Evolutionary conservation across 2,329 filamentous ascomycete genomes (phyloP).

Genomic region (Herpotrichia juniperi): DNA sequence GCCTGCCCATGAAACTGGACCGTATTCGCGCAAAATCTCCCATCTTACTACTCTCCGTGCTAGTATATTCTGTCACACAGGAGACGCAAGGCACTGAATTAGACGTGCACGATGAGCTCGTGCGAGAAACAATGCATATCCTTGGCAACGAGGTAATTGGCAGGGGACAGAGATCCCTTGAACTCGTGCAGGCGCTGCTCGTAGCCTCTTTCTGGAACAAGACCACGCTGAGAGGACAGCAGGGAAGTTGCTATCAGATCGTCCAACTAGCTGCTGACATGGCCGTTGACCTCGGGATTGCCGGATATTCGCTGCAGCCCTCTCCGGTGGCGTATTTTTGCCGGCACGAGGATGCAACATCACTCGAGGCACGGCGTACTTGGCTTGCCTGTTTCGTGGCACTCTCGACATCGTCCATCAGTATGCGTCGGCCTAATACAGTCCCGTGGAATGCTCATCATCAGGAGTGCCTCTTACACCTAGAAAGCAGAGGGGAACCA

Average conservation of each 20-base stretch:
- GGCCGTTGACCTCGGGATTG: slow-evolving; percentile 36
- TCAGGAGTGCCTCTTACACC: slow-evolving; percentile 23
- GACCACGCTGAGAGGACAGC: slow-evolving; percentile 18
- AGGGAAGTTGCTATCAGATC: slow-evolving; percentile 32
- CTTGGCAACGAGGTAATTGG: slow-evolving; percentile 29
- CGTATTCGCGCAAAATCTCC: slow-evolving; percentile 28
- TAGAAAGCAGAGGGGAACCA: slow-evolving; percentile 23
- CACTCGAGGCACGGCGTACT: slow-evolving; percentile 32
- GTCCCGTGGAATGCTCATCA: slow-evolving; percentile 30
- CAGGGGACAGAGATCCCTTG: slow-evolving; percentile 29
- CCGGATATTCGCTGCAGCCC: slow-evolving; percentile 26
- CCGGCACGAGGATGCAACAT: slow-evolving; percentile 24
- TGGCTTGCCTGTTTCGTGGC: slow-evolving; percentile 37
- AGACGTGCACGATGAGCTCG: slow-evolving; percentile 31
- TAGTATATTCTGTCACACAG: slow-evolving; percentile 26
- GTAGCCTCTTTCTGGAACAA: slow-evolving; percentile 32
- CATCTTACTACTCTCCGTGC: slow-evolving; percentile 25
- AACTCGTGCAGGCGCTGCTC: slow-evolving; percentile 35
- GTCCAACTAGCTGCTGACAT: slow-evolving; percentile 34
- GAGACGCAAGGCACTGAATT: slow-evolving; percentile 23
- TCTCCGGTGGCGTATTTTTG: slow-evolving; percentile 29
- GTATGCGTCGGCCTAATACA: slow-evolving; percentile 25
- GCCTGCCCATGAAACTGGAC: slow-evolving; percentile 16
- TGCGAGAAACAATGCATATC: slow-evolving; percentile 27
- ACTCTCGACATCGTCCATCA: slow-evolving; percentile 23